phyloP scores from a whole-genome alignment of 1,284 basidiomycete genomes.

The Trametes pubescens region DNA sequence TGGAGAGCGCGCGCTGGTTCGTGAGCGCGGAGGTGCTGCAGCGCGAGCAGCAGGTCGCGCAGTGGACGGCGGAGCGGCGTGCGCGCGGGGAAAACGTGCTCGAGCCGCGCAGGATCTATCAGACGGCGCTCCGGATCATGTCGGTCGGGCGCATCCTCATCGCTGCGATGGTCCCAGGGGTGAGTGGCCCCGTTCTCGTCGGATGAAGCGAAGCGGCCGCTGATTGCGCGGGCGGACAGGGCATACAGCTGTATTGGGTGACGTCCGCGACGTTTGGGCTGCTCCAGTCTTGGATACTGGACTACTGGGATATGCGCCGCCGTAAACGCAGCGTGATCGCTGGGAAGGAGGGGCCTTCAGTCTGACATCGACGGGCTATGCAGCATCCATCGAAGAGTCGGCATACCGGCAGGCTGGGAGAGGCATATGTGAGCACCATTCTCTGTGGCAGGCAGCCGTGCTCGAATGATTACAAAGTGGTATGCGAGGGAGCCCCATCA shows the following conservation, averaged over 20 bases:
- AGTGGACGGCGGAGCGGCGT: conserved; percentile 51
- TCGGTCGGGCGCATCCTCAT: conserved; percentile 80
- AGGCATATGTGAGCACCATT: conserved; percentile 18
- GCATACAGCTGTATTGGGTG: conserved; percentile 85
- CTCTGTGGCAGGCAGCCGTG: conserved; percentile 23
- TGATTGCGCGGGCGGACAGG: conserved; percentile 50
- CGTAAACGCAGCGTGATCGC: conserved; percentile 36
- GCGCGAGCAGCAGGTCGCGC: conserved; percentile 55
- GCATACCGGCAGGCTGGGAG: neutral
- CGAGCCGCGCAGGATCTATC: conserved; percentile 65
- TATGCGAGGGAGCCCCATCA: conserved; percentile 65
- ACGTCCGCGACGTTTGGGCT: conserved; percentile 85
- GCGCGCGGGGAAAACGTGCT: conserved; percentile 50
- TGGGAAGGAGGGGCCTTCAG: conserved; percentile 20
- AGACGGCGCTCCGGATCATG: conserved; percentile 64
- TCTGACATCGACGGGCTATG: conserved; percentile 9
- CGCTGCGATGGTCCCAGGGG: conserved; percentile 82
- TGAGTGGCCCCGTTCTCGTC: conserved; percentile 47
- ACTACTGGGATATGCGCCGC: conserved; percentile 65
- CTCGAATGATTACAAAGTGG: conserved; percentile 77
- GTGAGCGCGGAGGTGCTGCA: conserved; percentile 62
- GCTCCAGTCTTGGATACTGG: conserved; percentile 79
- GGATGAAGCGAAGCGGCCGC: conserved; percentile 8
- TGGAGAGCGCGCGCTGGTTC: conserved; percentile 79
- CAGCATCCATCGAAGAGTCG: conserved; percentile 4